A percentile compares a stretch with the other conserved stretches of the same genome.
Evolutionary conservation across 2,329 filamentous ascomycete genomes (phyloP).

Genomic region (Orbilia ellipsospora): DNA sequence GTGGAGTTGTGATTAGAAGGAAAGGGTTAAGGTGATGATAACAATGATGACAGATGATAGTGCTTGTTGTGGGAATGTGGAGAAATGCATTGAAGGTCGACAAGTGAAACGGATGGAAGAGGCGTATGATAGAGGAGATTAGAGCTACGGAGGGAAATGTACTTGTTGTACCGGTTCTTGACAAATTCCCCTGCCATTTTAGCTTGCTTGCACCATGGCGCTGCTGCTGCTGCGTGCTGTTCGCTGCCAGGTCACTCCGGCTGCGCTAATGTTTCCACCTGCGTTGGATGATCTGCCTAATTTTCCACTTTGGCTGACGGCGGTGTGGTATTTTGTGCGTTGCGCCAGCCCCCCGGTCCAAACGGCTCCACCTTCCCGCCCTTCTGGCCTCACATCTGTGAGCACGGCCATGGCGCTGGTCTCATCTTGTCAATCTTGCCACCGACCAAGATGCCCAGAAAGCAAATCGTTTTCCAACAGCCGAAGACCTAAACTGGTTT

Average conservation of each 20-base stretch:
- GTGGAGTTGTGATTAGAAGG: too few relatives aligned
- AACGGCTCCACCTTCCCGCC: not conserved
- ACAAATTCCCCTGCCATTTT: not conserved
- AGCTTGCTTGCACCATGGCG: not conserved
- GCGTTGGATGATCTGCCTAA: conserved; percentile 33
- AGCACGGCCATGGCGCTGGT: not conserved
- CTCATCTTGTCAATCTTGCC: not conserved
- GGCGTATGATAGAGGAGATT: not conserved
- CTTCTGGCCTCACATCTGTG: too few relatives aligned
- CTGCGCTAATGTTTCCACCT: conserved; percentile 24
- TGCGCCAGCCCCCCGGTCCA: conserved; percentile 1
- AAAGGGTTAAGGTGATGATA: too few relatives aligned
- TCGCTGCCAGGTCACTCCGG: too few relatives aligned
- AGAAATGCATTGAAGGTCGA: too few relatives aligned
- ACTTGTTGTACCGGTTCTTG: conserved; percentile 3
- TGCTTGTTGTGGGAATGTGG: too few relatives aligned
- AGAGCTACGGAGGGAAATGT: not conserved
- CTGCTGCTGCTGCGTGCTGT: not conserved
- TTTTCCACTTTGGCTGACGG: conserved; percentile 5
- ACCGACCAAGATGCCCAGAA: not conserved
- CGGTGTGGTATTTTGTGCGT: conserved; percentile 42
- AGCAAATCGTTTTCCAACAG: conserved; percentile 20
- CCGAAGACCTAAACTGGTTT: not conserved
- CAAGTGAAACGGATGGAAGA: too few relatives aligned
- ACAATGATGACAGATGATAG: too few relatives aligned